A percentile compares a stretch with the other conserved stretches of the same genome.
Evolutionary conservation across 345 rosid genomes (phyloP).

Genomic region (Chamaenerion angustifolium): DNA sequence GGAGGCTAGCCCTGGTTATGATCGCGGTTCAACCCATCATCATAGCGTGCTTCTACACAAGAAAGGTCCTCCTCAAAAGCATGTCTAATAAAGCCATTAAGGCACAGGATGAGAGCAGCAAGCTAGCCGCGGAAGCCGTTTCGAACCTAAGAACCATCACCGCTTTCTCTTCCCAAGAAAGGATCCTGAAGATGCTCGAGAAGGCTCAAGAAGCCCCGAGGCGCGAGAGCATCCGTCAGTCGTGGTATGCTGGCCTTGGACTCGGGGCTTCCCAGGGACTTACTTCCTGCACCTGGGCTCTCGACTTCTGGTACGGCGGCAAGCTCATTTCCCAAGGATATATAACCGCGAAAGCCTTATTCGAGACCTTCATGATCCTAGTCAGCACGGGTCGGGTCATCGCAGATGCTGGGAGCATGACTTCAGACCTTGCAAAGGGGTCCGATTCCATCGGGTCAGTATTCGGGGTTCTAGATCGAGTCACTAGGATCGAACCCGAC

Average conservation of each 20-base stretch:
- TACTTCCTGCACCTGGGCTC: slow-evolving; percentile 30
- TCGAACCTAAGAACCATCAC: slow-evolving; percentile 49
- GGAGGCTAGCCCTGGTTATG: slow-evolving; percentile 54
- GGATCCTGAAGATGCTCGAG: slow-evolving; percentile 37
- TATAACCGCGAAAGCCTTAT: slow-evolving; percentile 29
- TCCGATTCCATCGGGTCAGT: slow-evolving; percentile 32
- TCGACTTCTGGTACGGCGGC: slow-evolving; percentile 58
- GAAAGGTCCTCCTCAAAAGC: slow-evolving; percentile 22
- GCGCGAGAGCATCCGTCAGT: slow-evolving; percentile 37
- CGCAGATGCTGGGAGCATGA: slow-evolving; percentile 60
- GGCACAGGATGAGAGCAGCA: slow-evolving; percentile 49
- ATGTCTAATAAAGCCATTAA: slow-evolving; percentile 37
- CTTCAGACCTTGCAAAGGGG: slow-evolving; percentile 42
- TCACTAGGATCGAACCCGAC: slow-evolving; percentile 37
- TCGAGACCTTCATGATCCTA: slow-evolving; percentile 44
- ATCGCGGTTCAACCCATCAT: slow-evolving; percentile 43
- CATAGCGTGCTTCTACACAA: slow-evolving; percentile 28
- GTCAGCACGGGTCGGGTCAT: slow-evolving; percentile 43
- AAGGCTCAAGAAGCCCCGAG: slow-evolving; percentile 32
- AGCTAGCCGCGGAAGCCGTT: slow-evolving; percentile 40
- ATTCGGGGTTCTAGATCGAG: slow-evolving; percentile 38
- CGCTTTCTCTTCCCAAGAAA: slow-evolving; percentile 51
- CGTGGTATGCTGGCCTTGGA: slow-evolving; percentile 43
- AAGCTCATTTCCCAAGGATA: slow-evolving; percentile 32
- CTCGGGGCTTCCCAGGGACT: slow-evolving; percentile 36